Evolutionary conservation across 2,329 filamentous ascomycete species (phyloP).

Genomic region (Fusarium concolor): DNA sequence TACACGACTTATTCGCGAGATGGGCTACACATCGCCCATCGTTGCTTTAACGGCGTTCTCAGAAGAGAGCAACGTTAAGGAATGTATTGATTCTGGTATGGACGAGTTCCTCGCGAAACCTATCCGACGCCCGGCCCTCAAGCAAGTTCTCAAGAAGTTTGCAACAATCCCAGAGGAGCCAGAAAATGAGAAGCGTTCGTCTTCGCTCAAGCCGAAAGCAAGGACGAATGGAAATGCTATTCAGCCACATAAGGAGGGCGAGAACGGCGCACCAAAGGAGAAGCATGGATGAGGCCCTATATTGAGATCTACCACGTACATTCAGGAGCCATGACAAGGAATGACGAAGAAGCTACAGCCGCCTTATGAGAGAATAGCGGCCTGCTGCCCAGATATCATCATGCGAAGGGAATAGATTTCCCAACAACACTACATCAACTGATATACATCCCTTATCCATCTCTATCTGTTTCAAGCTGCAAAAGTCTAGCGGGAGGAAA

Average conservation of each 20-base stretch:
- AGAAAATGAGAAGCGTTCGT: constrained; percentile 42
- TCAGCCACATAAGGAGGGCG: constrained; percentile 20
- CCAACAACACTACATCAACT: not conserved
- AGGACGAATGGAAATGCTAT: constrained; percentile 34
- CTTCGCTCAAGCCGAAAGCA: constrained; percentile 30
- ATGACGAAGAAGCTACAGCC: not conserved
- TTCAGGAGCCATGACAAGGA: not conserved
- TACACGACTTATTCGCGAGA: constrained; percentile 83
- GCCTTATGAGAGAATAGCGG: constrained; percentile 4
- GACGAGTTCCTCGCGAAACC: constrained; percentile 84
- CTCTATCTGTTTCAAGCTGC: constrained; percentile 11
- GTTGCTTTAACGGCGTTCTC: constrained; percentile 91
- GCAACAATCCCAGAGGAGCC: constrained; percentile 81
- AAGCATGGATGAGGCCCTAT: constrained; percentile 33
- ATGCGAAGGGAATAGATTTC: not conserved
- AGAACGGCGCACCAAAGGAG: constrained; percentile 32
- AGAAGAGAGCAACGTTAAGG: constrained; percentile 88
- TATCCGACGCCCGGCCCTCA: constrained; percentile 85
- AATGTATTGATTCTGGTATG: constrained; percentile 91
- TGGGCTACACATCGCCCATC: constrained; percentile 89
- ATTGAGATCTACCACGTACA: not conserved
- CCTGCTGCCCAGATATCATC: not conserved
- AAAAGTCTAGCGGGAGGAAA: constrained; percentile 40
- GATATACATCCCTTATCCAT: constrained; percentile 5
- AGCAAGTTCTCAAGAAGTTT: constrained; percentile 87